Conservation (phyloP, 495 filamentous ascomycete genomes). For the Hypoxylon intermedium region DNA sequence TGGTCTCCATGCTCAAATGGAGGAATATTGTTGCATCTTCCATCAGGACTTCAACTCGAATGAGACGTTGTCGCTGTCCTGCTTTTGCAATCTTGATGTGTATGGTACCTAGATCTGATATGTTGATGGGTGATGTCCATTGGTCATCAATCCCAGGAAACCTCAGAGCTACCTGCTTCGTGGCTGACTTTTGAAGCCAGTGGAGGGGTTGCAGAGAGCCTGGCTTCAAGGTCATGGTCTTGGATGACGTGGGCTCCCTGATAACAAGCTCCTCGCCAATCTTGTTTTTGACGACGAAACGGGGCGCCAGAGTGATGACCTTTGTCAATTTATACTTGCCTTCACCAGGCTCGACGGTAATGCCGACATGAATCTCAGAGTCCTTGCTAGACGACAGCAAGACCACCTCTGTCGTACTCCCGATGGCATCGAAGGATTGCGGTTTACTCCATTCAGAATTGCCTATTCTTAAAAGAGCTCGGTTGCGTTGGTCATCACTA, state of each 20-base stretch:
- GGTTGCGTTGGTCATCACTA: conserved; percentile 85
- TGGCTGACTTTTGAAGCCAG: conserved; percentile 76
- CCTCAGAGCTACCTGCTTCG: conserved; percentile 90
- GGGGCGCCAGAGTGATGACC: conserved; percentile 89
- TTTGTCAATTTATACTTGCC: conserved; percentile 98
- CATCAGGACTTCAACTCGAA: conserved; percentile 87
- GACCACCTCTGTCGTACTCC: conserved; percentile 84
- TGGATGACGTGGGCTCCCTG: conserved; percentile 85
- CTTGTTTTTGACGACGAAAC: conserved; percentile 94
- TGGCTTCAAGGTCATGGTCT: conserved; percentile 74
- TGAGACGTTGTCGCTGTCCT: conserved; percentile 84
- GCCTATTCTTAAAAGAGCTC: conserved; percentile 82
- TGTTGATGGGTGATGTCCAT: conserved; percentile 98
- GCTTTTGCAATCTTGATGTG: conserved; percentile 93
- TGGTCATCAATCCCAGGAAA: conserved; percentile 95
- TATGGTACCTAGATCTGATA: conserved; percentile 87
- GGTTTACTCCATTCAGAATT: conserved; percentile 95
- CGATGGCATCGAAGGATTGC: conserved; percentile 98
- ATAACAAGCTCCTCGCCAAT: conserved; percentile 86
- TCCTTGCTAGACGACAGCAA: conserved; percentile 73
- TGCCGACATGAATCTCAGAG: conserved; percentile 86
- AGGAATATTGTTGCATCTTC: conserved; percentile 93
- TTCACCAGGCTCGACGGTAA: conserved; percentile 86
- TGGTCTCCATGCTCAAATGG: conserved; percentile 85
- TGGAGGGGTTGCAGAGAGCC: conserved; percentile 82